Percentiles rank a stretch among this genome's conserved stretches.
Evolutionary conservation across 148 eudicot genomes (phyloP).

Genomic region (Camellia japonica): DNA sequence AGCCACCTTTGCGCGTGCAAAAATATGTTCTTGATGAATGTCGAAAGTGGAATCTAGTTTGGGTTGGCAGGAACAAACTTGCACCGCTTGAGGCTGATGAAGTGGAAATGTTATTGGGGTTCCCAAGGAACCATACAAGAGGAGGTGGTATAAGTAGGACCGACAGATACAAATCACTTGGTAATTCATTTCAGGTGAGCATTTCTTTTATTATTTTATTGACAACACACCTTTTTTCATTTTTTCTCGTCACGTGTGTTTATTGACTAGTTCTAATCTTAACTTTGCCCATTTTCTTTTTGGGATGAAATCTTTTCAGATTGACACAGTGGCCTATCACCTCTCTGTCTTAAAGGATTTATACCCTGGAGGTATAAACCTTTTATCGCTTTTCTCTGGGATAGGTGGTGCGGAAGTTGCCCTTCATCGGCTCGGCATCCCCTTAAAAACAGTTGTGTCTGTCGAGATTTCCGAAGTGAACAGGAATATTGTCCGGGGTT

Average conservation of each 20-base stretch:
- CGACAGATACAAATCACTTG: slow-evolving; percentile 80
- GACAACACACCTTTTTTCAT: neutral
- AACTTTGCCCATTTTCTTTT: neutral
- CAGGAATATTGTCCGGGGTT: slow-evolving; percentile 57
- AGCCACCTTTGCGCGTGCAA: slow-evolving; percentile 57
- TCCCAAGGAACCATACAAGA: slow-evolving; percentile 82
- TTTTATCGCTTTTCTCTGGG: slow-evolving; percentile 81
- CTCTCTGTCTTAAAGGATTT: slow-evolving; percentile 70
- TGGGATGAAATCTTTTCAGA: slow-evolving; percentile 37
- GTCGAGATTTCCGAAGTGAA: slow-evolving; percentile 80
- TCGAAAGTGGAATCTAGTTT: slow-evolving; percentile 82
- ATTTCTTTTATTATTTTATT: neutral
- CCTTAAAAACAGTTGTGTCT: slow-evolving; percentile 65
- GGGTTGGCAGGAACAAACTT: slow-evolving; percentile 87
- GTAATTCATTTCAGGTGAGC: slow-evolving; percentile 89
- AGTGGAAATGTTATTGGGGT: slow-evolving; percentile 81
- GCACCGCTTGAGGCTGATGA: slow-evolving; percentile 93
- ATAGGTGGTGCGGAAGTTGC: slow-evolving; percentile 97
- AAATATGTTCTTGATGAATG: slow-evolving; percentile 61
- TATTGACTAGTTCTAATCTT: neutral
- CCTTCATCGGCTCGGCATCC: slow-evolving; percentile 72
- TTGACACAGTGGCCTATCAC: slow-evolving; percentile 93
- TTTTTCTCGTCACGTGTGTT: neutral
- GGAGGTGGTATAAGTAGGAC: slow-evolving; percentile 95
- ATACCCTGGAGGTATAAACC: slow-evolving; percentile 63